Evolutionary conservation across 352 stramenopile genomes (phyloP).

Genomic region (Globisporangium sylvaticum): DNA sequence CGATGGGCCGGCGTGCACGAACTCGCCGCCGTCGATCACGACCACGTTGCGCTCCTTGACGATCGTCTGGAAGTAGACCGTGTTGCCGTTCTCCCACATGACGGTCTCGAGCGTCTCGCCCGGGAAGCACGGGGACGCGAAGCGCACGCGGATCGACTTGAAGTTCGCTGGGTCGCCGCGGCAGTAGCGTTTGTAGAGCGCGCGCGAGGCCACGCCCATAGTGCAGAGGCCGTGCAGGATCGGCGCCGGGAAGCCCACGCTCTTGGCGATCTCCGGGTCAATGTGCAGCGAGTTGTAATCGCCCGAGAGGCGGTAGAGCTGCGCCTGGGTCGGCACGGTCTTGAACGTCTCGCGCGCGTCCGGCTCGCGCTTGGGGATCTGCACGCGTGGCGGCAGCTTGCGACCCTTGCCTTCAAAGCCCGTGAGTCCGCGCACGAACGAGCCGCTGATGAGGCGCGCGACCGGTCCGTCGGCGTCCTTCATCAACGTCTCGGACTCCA

Average conservation of each 20-base stretch:
- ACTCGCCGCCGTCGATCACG: slow-evolving; percentile 78
- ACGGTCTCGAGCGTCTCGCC: slow-evolving; percentile 84
- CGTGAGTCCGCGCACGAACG: slow-evolving; percentile 78
- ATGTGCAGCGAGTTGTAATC: slow-evolving; percentile 96
- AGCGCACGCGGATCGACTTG: slow-evolving; percentile 85
- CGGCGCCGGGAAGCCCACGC: slow-evolving; percentile 74
- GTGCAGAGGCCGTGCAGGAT: slow-evolving; percentile 94
- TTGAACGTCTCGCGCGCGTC: slow-evolving; percentile 63
- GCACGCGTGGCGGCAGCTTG: slow-evolving; percentile 59
- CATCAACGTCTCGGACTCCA: slow-evolving; percentile 84
- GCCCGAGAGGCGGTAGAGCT: slow-evolving; percentile 92
- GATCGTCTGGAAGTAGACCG: slow-evolving; percentile 70
- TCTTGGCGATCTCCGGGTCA: slow-evolving; percentile 78
- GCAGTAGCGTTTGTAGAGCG: slow-evolving; percentile 81
- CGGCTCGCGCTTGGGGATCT: slow-evolving; percentile 68
- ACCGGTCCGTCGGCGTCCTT: slow-evolving; percentile 61
- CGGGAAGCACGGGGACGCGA: slow-evolving; percentile 83
- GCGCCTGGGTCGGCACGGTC: slow-evolving; percentile 69
- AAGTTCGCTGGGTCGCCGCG: slow-evolving; percentile 60
- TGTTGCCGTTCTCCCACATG: slow-evolving; percentile 65
- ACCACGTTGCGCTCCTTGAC: slow-evolving; percentile 73
- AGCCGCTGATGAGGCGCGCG: slow-evolving; percentile 70
- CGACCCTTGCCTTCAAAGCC: slow-evolving; percentile 69
- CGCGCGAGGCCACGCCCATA: slow-evolving; percentile 81
- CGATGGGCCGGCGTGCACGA: slow-evolving; percentile 34